Base-by-base conservation (phyloP, 768 basidiomycete species). In the Cyclocybe aegerita region DNA sequence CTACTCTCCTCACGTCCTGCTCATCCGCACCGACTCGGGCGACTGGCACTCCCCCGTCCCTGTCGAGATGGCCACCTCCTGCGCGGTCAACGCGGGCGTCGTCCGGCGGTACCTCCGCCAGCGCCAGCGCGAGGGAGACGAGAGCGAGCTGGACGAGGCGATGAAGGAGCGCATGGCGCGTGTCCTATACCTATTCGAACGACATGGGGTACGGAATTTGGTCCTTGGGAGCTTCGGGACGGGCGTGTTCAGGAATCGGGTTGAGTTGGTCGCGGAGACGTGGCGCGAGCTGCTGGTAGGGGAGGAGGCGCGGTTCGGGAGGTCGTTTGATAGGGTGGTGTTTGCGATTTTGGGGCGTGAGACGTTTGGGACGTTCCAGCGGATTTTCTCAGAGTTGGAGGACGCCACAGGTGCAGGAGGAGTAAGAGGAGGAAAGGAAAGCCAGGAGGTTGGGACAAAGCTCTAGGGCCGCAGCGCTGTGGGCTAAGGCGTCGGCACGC, bases 141-240 rank as follows among this genome's bases (percentile, higher is more conserved):
- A 70, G 44, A 42, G 16, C 10, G 42, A 39, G 12, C 59, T 70
- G 31, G 50, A 74, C 53, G 60, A 53, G 4, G 67, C 70, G 30
- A 90, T 88, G 86, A 77, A 69, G 46, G 85, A 90, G 61, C 73
- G 87, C 10, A 89, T 90, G 85, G 83, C 69, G 0, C 75, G 88
- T 10, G 67, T 88, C 16, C 64, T 90, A 3, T 78, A 68, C 43
- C 65, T 88, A 17, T 86, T 88, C 60, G 81, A 88, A 65, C 69
- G 67, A 36, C 72, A 79, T 50, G 80, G 81, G 2, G 76, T 79
- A 12, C 70, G 70, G 56, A 74, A 81, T 55, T 49, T 90, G 39
- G 82, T 89, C 0, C 65, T 90, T n/a, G 88, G 88, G 29, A 82
- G 81, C 59, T 89, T 87, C 65, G 88, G 88, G 12, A 88, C 87